A percentile compares a stretch with the other conserved stretches of the same genome.
phyloP scores from a whole-genome alignment of 148 eudicot species.

The Drosera capensis region DNA sequence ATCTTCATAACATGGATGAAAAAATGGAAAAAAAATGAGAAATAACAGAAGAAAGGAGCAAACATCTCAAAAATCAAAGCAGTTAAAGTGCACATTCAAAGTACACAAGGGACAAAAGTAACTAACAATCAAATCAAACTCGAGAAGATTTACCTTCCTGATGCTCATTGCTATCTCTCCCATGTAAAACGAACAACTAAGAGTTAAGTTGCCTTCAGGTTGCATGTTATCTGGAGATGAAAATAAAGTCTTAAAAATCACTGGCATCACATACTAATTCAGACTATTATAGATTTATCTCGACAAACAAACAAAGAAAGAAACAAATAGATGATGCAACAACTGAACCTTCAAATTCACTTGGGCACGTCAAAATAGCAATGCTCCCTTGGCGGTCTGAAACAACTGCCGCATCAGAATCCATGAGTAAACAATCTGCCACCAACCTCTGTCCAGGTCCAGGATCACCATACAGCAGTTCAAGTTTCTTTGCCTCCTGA shows the following conservation, averaged over 20 bases:
- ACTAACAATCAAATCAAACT: too few species aligned
- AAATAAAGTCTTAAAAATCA: conserved; percentile 3
- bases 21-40: too few species aligned
- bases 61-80: too few species aligned
- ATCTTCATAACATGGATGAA: too few species aligned
- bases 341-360: conserved; percentile 43
- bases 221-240: conserved; percentile 57
- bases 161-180: conserved; percentile 88
- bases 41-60: too few species aligned
- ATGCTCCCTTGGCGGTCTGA: conserved; percentile 88
- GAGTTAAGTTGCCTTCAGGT: conserved; percentile 71
- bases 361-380: conserved; percentile 57
- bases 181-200: conserved; percentile 71
- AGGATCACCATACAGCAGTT: conserved; percentile 80
- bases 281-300: too few species aligned
- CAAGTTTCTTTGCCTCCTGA: conserved; percentile 72
- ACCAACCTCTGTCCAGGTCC: conserved; percentile 79
- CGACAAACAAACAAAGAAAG: not conserved
- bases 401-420: conserved; percentile 67
- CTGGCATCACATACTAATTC: not conserved
- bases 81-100: too few species aligned
- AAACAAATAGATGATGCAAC: not conserved
- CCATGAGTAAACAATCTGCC: conserved; percentile 81
- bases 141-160: conserved; percentile 51
- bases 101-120: too few species aligned